Base-by-base conservation (phyloP, 495 filamentous ascomycete genomes). In the Podospora tetraspora region DNA sequence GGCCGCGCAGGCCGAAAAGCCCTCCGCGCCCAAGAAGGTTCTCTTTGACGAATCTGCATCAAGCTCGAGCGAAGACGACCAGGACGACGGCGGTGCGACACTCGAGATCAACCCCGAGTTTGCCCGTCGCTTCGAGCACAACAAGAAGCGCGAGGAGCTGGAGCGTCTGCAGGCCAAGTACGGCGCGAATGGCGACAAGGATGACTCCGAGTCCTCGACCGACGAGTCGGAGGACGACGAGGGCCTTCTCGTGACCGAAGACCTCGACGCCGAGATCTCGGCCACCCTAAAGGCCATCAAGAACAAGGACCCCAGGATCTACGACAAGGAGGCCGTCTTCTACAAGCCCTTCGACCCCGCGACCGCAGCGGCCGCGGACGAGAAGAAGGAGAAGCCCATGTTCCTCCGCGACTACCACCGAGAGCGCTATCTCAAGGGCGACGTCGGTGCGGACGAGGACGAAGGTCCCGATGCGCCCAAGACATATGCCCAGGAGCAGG, bases 131-230 rank as follows among this genome's bases (percentile, higher is more conserved):
- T 98, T 97, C 73, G 94, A 98, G 77, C 84, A 97, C 76, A 99
- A 99, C 81, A 97, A 97, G 82, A 95, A 94, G 81, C 87, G 95
- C 29, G 93, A 95, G 79, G 95, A 99, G 75, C 82, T 90, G 64
- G 87, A 91, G n/a, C 85, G 88, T 74, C 92, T 97, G 77, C 91
- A 97, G 77, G 87, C 94, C 61, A 97, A 96, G 78, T 92, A 92
- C 78, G 89, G 89, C 71, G 86, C 87, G n/a, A 79, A 78, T 63
- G 83, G 78, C 19, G 77, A 77, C 7, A 81, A 78, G 16, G 81
- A 85, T 23, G 80, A 82, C 29, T 81, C 82, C 7, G 85, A 86
- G 4, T 85, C 85, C n/a, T 72, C 85, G 4, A 89, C 89, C 9
- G 84, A 88, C 68, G 92, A 95, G 63, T 87, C 90, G 6, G 95